Conservation (phyloP, 805 yeast genomes). For the Pichia rugopelliculosa region DNA sequence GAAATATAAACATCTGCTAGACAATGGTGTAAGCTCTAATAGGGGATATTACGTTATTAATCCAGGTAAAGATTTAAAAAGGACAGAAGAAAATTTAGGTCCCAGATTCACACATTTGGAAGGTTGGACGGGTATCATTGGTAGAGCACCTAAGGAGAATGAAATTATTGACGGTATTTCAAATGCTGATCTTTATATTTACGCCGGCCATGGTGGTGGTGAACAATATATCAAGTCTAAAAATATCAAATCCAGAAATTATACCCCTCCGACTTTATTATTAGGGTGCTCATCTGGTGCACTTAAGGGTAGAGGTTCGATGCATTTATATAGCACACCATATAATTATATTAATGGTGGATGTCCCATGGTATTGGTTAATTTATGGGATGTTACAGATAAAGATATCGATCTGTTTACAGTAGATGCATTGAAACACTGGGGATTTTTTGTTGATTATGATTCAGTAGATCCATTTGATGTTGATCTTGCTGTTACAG, state of each 20-base stretch:
- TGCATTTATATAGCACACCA: slow-evolving; percentile 72
- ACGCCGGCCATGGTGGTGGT: slow-evolving; percentile 97
- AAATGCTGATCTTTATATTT: slow-evolving; percentile 49
- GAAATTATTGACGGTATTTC: slow-evolving; percentile 39
- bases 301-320: slow-evolving; percentile 45
- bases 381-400: slow-evolving; percentile 96
- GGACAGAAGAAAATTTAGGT: slow-evolving; percentile 56
- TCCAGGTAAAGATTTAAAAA: slow-evolving; percentile 69
- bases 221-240: slow-evolving; percentile 64
- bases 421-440: slow-evolving; percentile 46
- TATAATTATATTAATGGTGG: slow-evolving; percentile 73
- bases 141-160: slow-evolving; percentile 50
- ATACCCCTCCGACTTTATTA: slow-evolving; percentile 55
- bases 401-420: slow-evolving; percentile 86
- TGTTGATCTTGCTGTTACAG: slow-evolving; percentile 15
- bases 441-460: slow-evolving; percentile 49
- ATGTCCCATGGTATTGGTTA: slow-evolving; percentile 74
- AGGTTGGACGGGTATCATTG: slow-evolving; percentile 49
- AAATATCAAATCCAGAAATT: slow-evolving; percentile 36
- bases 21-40: slow-evolving; percentile 16
- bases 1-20: slow-evolving; percentile 13
- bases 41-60: slow-evolving; percentile 63
- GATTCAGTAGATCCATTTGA: slow-evolving; percentile 18
- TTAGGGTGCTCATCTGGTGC: slow-evolving; percentile 90
- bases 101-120: slow-evolving; percentile 31